Evolutionary conservation across 2,329 filamentous ascomycete species (phyloP).

Genomic region (Rutstroemia sp.): DNA sequence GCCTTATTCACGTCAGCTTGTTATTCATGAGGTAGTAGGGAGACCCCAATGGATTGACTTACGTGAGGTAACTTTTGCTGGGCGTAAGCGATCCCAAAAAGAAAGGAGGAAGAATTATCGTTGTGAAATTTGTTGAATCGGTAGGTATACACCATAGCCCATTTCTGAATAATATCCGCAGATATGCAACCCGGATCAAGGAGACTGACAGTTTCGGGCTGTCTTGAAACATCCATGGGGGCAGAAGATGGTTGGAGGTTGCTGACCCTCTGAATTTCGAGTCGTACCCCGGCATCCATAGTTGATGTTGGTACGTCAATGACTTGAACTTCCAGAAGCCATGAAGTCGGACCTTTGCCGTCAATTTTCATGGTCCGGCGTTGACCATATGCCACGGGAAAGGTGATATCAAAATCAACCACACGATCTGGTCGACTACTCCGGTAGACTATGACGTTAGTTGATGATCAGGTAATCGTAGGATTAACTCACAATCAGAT

Average conservation of each 20-base stretch:
- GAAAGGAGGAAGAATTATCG: constrained; percentile 6
- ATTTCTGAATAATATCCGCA: constrained; percentile 17
- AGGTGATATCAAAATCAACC: constrained; percentile 2
- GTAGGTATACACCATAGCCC: constrained; percentile 22
- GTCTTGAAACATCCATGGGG: neutral
- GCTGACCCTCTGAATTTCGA: neutral
- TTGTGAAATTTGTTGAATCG: constrained; percentile 17
- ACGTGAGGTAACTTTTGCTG: constrained; percentile 20
- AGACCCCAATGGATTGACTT: neutral
- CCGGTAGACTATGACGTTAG: neutral
- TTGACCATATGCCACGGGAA: neutral
- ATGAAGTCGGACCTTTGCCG: constrained; percentile 15
- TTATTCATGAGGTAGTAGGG: neutral
- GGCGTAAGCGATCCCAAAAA: constrained; percentile 21
- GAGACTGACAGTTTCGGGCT: neutral
- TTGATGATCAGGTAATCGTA: neutral
- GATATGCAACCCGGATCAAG: neutral
- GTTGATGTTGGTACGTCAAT: constrained; percentile 10
- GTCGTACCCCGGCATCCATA: constrained; percentile 4
- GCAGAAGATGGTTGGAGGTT: neutral
- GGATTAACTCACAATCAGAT: constrained; percentile 3
- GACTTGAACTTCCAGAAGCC: constrained; percentile 14
- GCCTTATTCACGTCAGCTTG: neutral
- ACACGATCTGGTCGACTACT: neutral
- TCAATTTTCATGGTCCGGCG: constrained; percentile 16